Evolutionary conservation across 805 yeast species (phyloP), one percentile per base, ranked within the genome.

Genomic region (Nakazawaea populi): DNA sequence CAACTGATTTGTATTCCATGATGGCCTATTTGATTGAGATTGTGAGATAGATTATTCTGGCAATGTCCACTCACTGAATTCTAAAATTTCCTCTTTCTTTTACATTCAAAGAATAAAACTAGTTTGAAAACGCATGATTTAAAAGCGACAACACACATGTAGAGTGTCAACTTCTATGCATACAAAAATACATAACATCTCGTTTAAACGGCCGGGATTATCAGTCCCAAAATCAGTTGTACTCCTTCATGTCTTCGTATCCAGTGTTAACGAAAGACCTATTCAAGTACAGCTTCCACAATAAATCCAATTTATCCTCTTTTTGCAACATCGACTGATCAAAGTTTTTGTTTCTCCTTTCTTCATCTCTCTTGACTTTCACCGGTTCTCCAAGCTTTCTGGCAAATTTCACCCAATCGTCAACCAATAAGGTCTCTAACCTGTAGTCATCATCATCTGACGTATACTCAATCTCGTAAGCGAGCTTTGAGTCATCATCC

Each of bases 261-360:
- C 82, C 85, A 4, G 87, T 74, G 49, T 79, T 74, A 6, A 82
- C 76, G 62, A 87, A 89, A 0, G 86, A 82, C 58, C 82, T 72
- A 51, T 74, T 70, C 52, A 83, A 60, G 60, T 71, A 89, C 4
- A 62, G 60, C 7, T 70, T 55, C 96, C 95, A 87, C 24, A 78
- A 59, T 32, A 65, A 60, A n/a, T 74, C 68, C 32, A 69, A 55
- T 52, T 65, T 62, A 5, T 53, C 53, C 1, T 51, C 39, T 53
- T 39, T 24, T 11, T 14, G 38, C 24, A 18, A 18, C 47, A 43
- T 37, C 50, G 52, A 35, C 47, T 45, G 38, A 43, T 48, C 50
- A 47, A 36, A 44, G 30, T 46, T 35, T 44, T 46, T 35, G 6
- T 46, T 12, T 34, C 10, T 29, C 35, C n/a, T 38, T 8, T 36